Conservation (phyloP, 495 filamentous ascomycete species). For the Podospora pseudoanserina region DNA sequence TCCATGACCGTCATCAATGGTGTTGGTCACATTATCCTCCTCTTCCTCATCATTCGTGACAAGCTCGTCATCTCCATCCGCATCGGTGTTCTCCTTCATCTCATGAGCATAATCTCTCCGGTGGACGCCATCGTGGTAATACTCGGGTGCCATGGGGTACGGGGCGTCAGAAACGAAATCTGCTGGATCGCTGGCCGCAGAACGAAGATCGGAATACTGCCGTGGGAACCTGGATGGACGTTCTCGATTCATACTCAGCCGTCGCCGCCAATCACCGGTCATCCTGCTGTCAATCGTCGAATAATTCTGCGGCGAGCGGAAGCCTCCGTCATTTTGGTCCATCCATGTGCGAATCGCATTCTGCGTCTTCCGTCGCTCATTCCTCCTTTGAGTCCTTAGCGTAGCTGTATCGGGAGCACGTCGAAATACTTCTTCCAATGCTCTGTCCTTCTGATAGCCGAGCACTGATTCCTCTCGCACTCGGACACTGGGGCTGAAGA, state of each 20-base stretch:
- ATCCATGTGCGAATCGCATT: slow-evolving; percentile 84
- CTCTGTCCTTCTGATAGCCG: slow-evolving; percentile 82
- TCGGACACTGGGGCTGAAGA: slow-evolving; percentile 67
- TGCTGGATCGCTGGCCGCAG: slow-evolving; percentile 53
- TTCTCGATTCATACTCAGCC: slow-evolving; percentile 43
- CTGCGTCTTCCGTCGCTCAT: slow-evolving; percentile 62
- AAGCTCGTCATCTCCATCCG: slow-evolving; percentile 82
- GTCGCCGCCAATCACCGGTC: slow-evolving; percentile 36
- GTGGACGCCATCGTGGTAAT: slow-evolving; percentile 22
- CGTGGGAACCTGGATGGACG: slow-evolving; percentile 36
- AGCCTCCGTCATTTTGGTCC: slow-evolving; percentile 64
- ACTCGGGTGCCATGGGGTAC: slow-evolving; percentile 31
- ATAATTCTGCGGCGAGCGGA: slow-evolving; percentile 54
- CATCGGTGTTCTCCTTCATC: slow-evolving; percentile 60
- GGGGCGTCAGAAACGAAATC: slow-evolving; percentile 47
- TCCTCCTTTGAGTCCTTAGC: slow-evolving; percentile 47
- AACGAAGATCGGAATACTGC: slow-evolving; percentile 47
- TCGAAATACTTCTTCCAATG: slow-evolving; percentile 89
- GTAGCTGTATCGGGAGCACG: slow-evolving; percentile 43
- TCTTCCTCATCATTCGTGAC: slow-evolving; percentile 69
- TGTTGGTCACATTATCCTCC: slow-evolving; percentile 38
- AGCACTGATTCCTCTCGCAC: slow-evolving; percentile 78
- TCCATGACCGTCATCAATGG: slow-evolving; percentile 15
- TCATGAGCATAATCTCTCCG: slow-evolving; percentile 31
- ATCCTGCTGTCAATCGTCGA: slow-evolving; percentile 45